A percentile compares a stretch with the other conserved stretches of the same genome.
Conservation (phyloP, 2,329 filamentous ascomycete genomes). For the Trematosphaeria pertusa region DNA sequence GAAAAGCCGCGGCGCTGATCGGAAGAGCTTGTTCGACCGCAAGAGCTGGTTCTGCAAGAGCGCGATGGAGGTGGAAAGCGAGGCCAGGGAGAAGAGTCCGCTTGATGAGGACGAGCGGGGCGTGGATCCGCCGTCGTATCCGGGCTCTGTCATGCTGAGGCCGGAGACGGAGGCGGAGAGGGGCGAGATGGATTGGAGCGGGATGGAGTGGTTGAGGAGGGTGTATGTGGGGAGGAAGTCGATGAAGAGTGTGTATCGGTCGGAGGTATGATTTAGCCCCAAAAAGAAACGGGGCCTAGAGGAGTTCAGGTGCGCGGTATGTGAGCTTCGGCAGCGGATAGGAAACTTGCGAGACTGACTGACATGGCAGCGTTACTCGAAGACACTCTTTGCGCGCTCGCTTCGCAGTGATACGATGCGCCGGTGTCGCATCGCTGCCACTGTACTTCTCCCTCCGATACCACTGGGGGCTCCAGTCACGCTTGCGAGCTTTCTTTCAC, state of each 20-base stretch:
- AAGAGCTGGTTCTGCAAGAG: slow-evolving; percentile 11
- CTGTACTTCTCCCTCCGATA: too few relatives aligned
- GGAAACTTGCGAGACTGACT: too few relatives aligned
- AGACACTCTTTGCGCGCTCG: too few relatives aligned
- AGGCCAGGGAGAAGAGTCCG: neutral
- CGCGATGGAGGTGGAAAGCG: slow-evolving; percentile 8
- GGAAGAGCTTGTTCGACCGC: slow-evolving; percentile 8
- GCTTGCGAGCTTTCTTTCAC: too few relatives aligned
- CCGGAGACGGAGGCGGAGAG: neutral
- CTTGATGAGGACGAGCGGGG: neutral
- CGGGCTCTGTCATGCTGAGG: neutral
- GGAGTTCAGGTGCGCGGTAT: too few relatives aligned
- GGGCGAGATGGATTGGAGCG: slow-evolving; percentile 15
- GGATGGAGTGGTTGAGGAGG: slow-evolving; percentile 14
- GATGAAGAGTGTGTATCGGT: neutral
- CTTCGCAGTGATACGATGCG: too few relatives aligned
- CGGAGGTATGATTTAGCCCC: too few relatives aligned
- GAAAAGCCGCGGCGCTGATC: neutral
- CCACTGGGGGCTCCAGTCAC: too few relatives aligned
- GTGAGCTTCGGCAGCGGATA: too few relatives aligned
- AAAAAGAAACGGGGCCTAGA: too few relatives aligned
- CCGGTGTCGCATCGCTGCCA: too few relatives aligned
- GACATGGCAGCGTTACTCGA: too few relatives aligned
- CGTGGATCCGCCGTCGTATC: neutral
- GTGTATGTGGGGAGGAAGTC: slow-evolving; percentile 10